These are phyloP conservation scores for Westerdykella aurantiaca DNA, from an alignment of 2,329 filamentous ascomycete species.

Conservation along the genomic window DNA sequence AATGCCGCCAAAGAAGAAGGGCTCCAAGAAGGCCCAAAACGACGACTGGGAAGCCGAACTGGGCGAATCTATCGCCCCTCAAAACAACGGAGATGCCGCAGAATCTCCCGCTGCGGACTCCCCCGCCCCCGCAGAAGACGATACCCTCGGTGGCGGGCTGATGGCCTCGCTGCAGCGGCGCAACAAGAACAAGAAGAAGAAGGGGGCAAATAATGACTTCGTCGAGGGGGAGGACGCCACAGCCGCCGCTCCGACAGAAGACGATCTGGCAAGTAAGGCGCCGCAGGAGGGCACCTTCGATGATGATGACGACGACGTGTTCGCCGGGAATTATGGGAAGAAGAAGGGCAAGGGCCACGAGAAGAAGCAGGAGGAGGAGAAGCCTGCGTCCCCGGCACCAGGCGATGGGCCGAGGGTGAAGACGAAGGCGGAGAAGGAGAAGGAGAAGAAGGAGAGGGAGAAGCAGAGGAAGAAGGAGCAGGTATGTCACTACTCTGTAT, in stretches of 20 bases:
- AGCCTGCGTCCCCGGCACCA: constrained; percentile 34
- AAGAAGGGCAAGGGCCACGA: constrained; percentile 60
- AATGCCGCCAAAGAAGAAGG: constrained; percentile 96
- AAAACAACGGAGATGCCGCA: constrained; percentile 47
- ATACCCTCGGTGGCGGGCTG: constrained; percentile 44
- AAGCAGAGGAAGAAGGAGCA: constrained; percentile 99
- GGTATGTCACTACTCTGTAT: constrained; percentile 47
- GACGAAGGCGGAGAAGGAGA: constrained; percentile 98
- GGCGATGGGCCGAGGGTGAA: constrained; percentile 55
- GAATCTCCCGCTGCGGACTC: constrained; percentile 23
- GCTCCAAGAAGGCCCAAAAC: constrained; percentile 72
- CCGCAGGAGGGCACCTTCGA: constrained; percentile 68
- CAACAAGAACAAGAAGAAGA: constrained; percentile 75
- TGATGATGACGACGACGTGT: constrained; percentile 79
- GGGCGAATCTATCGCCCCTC: constrained; percentile 67
- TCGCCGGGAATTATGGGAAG: constrained; percentile 59
- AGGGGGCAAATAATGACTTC: constrained; percentile 60
- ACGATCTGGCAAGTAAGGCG: constrained; percentile 58
- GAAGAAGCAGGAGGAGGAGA: constrained; percentile 36
- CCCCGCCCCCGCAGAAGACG: constrained; percentile 42
- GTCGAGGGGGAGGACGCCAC: constrained; percentile 60
- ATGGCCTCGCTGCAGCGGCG: constrained; percentile 49
- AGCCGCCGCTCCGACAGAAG: constrained; percentile 32
- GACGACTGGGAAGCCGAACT: constrained; percentile 95
- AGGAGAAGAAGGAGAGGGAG: constrained; percentile 94